Percentiles rank a stretch among this genome's conserved stretches.
Conservation (phyloP, 2,329 filamentous ascomycete genomes). For the Pyrenophora seminiperda region DNA sequence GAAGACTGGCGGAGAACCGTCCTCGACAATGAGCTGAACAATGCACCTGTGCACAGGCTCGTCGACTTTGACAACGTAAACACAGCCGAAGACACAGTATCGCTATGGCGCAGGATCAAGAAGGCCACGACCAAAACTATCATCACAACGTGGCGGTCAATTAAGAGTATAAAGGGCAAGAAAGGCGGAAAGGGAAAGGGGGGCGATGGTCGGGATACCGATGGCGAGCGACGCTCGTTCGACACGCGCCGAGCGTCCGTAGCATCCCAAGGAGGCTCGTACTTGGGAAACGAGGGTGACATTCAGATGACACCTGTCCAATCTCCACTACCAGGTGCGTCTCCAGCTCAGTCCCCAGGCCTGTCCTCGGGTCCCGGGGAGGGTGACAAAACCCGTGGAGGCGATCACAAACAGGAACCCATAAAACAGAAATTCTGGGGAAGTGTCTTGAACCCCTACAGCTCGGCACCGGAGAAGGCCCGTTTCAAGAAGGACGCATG, state of each 20-base stretch:
- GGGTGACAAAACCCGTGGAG: slow-evolving; percentile 34
- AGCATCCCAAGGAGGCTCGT: slow-evolving; percentile 59
- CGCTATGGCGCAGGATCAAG: slow-evolving; percentile 84
- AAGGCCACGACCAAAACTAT: slow-evolving; percentile 75
- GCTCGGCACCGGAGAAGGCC: slow-evolving; percentile 69
- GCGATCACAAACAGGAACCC: slow-evolving; percentile 24
- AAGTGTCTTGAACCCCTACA: slow-evolving; percentile 74
- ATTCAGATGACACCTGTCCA: slow-evolving; percentile 97
- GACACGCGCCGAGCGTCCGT: slow-evolving; percentile 66
- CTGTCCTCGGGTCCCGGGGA: slow-evolving; percentile 36
- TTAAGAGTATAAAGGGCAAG: slow-evolving; percentile 51
- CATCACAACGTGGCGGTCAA: slow-evolving; percentile 59
- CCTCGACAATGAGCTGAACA: slow-evolving; percentile 92
- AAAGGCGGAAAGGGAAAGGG: slow-evolving; percentile 45
- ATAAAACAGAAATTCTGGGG: slow-evolving; percentile 62
- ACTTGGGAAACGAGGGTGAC: slow-evolving; percentile 61
- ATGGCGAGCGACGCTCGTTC: slow-evolving; percentile 69
- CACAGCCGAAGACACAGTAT: slow-evolving; percentile 83
- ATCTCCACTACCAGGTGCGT: slow-evolving; percentile 69
- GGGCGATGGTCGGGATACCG: slow-evolving; percentile 55
- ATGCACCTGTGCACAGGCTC: slow-evolving; percentile 89
- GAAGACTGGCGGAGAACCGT: slow-evolving; percentile 93
- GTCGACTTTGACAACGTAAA: slow-evolving; percentile 93
- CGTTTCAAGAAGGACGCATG: slow-evolving; percentile 91
- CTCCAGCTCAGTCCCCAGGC: slow-evolving; percentile 33